Evolutionary conservation across 176 grass and related monocot genomes (phyloP).

Genomic region (Bothriochloa decipiens): DNA sequence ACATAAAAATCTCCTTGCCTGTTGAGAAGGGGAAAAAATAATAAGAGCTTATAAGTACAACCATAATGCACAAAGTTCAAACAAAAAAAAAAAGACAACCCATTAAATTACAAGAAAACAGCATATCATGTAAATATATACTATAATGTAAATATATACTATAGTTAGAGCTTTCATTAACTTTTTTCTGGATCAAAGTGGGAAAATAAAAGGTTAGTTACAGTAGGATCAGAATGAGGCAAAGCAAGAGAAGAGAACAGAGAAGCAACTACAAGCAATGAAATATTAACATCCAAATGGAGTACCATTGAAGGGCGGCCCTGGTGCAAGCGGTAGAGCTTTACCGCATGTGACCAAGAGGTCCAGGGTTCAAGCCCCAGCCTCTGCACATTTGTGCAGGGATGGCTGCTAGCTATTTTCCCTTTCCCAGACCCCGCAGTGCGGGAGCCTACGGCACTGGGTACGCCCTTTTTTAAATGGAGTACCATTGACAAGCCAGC

Average conservation of each 20-base stretch:
- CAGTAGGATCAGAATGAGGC: not conserved
- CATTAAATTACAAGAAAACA: slow-evolving; percentile 2
- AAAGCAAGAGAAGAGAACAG: not conserved
- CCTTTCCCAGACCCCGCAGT: too few species aligned
- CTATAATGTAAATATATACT: not conserved
- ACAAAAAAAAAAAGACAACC: not conserved
- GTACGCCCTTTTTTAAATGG: too few species aligned
- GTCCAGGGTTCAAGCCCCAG: too few species aligned
- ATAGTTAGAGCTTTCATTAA: not conserved
- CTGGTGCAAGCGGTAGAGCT: too few species aligned
- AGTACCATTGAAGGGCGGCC: not conserved
- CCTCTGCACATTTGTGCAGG: too few species aligned
- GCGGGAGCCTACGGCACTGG: too few species aligned
- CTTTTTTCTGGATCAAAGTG: not conserved
- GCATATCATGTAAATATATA: slow-evolving; percentile 5
- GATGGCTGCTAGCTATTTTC: too few species aligned
- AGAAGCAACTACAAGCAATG: not conserved
- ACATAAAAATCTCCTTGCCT: slow-evolving; percentile 90
- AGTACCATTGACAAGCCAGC: not conserved
- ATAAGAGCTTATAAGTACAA: not conserved
- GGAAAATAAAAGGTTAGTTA: not conserved
- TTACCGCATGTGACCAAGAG: too few species aligned
- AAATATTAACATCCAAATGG: slow-evolving; percentile 25
- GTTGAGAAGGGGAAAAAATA: not conserved
- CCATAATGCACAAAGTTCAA: not conserved